These are phyloP conservation scores for Coemansia sp. DNA, from an alignment of 192 early-diverging fungal species.

Conservation along the genomic window DNA sequence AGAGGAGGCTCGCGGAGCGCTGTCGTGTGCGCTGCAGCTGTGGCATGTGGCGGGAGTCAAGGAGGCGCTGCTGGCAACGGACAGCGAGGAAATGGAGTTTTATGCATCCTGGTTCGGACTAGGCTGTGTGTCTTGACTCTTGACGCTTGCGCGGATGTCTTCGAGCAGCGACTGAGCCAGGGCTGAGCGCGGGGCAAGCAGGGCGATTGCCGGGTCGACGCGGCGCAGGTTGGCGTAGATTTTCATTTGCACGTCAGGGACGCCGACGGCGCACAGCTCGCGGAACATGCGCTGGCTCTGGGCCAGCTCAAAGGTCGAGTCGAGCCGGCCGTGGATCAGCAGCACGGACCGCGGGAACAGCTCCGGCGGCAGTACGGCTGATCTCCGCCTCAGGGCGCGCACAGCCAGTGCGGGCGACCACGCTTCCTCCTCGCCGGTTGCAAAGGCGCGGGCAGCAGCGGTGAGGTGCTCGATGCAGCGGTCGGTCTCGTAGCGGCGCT, in stretches of 20 bases:
- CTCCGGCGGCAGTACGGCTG: slow-evolving; percentile 39
- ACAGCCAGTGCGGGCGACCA: slow-evolving; percentile 53
- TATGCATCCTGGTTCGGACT: slow-evolving; percentile 50
- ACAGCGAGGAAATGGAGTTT: slow-evolving; percentile 40
- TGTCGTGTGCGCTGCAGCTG: slow-evolving; percentile 27
- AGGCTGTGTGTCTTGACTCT: slow-evolving; percentile 8
- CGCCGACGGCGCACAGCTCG: slow-evolving; percentile 49
- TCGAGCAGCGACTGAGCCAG: slow-evolving; percentile 54
- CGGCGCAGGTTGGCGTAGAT: slow-evolving; percentile 54
- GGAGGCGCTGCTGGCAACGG: slow-evolving; percentile 21
- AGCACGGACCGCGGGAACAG: slow-evolving; percentile 44
- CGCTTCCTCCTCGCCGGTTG: slow-evolving; percentile 39
- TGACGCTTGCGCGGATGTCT: slow-evolving; percentile 30
- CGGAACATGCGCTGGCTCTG: slow-evolving; percentile 55
- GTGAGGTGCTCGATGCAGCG: slow-evolving; percentile 53
- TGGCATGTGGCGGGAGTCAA: slow-evolving; percentile 9
- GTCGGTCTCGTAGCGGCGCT: slow-evolving; percentile 52
- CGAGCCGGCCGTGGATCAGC: slow-evolving; percentile 49
- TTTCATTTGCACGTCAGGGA: slow-evolving; percentile 56
- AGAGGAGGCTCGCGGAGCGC: slow-evolving; percentile 20
- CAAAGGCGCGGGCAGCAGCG: slow-evolving; percentile 41
- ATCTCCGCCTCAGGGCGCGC: slow-evolving; percentile 41
- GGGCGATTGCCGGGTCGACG: slow-evolving; percentile 53
- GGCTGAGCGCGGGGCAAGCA: slow-evolving; percentile 48
- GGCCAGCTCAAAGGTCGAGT: slow-evolving; percentile 54